Conservation (phyloP, 1,284 basidiomycete genomes). For the Leccinum griseonigrum region DNA sequence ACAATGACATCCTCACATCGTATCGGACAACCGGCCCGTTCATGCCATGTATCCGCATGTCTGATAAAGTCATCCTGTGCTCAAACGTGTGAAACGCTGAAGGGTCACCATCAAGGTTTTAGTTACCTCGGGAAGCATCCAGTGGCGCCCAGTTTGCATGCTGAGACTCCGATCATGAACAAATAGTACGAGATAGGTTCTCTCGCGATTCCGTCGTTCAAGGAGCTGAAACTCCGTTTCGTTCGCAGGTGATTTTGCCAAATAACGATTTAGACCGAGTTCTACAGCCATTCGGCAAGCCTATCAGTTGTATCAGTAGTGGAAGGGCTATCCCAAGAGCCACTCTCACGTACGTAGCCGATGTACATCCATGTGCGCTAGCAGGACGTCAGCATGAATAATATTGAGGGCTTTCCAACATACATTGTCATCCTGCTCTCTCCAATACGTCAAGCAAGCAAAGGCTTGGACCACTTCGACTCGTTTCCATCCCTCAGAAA, state of each 20-base stretch:
- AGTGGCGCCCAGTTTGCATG: slow-evolving; percentile 77
- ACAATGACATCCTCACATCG: slow-evolving; percentile 79
- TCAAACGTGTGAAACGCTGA: slow-evolving; percentile 10
- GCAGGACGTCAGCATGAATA: slow-evolving; percentile 18
- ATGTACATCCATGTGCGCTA: slow-evolving; percentile 83
- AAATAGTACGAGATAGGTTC: slow-evolving; percentile 79
- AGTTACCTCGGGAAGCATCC: slow-evolving; percentile 75
- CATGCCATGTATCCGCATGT: slow-evolving; percentile 67
- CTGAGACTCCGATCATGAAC: slow-evolving; percentile 80
- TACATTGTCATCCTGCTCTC: slow-evolving; percentile 76
- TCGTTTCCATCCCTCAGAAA: slow-evolving; percentile 70
- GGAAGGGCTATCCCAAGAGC: not conserved
- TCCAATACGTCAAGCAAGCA: slow-evolving; percentile 84
- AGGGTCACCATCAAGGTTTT: not conserved
- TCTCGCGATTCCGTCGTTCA: slow-evolving; percentile 77
- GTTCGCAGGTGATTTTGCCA: slow-evolving; percentile 47
- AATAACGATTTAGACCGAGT: slow-evolving; percentile 69
- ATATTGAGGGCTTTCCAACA: slow-evolving; percentile 25
- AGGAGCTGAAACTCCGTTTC: slow-evolving; percentile 63
- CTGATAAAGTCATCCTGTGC: slow-evolving; percentile 62
- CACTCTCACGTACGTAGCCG: slow-evolving; percentile 58
- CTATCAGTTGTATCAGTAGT: slow-evolving; percentile 35
- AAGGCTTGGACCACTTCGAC: slow-evolving; percentile 84
- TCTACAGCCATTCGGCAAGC: slow-evolving; percentile 86
- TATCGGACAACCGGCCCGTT: slow-evolving; percentile 48